A percentile compares a stretch with the other conserved stretches of the same genome.
Evolutionary conservation across 768 basidiomycete genomes (phyloP).

Genomic region (Agrocybe pediades): DNA sequence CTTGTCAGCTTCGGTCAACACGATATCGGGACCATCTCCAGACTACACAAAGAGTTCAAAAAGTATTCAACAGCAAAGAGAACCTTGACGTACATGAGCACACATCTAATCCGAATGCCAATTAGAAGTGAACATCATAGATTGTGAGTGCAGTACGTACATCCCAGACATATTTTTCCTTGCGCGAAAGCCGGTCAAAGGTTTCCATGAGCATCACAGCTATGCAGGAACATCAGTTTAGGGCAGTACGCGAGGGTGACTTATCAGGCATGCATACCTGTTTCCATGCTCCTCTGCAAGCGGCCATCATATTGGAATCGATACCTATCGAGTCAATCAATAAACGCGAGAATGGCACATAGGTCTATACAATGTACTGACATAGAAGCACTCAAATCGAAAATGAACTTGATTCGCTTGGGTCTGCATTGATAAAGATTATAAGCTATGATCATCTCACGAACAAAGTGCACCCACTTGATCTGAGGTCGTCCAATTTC

Average conservation of each 20-base stretch:
- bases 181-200: conserved; percentile 59
- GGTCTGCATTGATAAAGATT: conserved; percentile 42
- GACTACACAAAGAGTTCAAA: conserved; percentile 38
- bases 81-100: conserved; percentile 51
- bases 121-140: background rate
- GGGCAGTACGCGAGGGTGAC: background rate
- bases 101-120: conserved; percentile 49
- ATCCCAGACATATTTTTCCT: conserved; percentile 80
- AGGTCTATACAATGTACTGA: conserved; percentile 14
- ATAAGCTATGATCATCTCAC: background rate
- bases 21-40: conserved; percentile 61
- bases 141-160: conserved; percentile 37
- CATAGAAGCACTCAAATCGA: conserved; percentile 74
- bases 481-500: conserved; percentile 68
- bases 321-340: conserved; percentile 43
- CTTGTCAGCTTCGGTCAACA: conserved; percentile 49
- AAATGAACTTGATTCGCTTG: conserved; percentile 68
- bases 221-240: conserved; percentile 20
- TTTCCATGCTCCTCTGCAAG: conserved; percentile 62
- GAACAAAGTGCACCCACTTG: conserved; percentile 40
- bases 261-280: conserved; percentile 39
- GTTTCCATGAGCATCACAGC: conserved; percentile 80
- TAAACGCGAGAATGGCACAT: background rate
- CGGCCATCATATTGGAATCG: conserved; percentile 76
- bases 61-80: background rate